Conservation (phyloP, 331 rosid genomes). For the Rosa hybrid region DNA sequence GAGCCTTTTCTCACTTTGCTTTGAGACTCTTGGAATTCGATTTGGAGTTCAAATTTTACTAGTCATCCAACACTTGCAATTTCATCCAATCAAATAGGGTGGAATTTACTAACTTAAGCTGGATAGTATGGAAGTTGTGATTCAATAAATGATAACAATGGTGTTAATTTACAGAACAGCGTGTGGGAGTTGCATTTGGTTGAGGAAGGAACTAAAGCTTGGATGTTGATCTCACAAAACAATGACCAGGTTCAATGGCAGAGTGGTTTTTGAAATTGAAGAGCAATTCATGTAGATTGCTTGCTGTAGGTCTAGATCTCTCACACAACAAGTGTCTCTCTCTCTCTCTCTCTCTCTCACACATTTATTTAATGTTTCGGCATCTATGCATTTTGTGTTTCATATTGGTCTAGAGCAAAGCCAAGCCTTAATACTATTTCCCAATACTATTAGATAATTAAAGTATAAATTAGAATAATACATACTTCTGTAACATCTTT, state of each 20-base stretch:
- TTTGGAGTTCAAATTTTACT: no score
- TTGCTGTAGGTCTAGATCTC: conserved; percentile 71
- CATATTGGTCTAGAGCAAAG: not conserved
- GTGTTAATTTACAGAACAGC: no score
- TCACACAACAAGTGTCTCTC: conserved; percentile 66
- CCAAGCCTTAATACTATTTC: not conserved
- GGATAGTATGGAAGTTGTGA: no score
- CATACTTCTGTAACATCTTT: no score
- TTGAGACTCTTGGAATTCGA: no score
- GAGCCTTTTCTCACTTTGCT: conserved; percentile 17
- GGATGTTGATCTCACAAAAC: conserved; percentile 74
- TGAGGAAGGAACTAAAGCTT: conserved; percentile 77
- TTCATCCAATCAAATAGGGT: no score
- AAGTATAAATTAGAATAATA: no score
- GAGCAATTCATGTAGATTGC: conserved; percentile 77
- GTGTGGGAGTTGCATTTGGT: conserved; percentile 27
- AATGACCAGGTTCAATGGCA: conserved; percentile 70
- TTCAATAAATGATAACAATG: no score
- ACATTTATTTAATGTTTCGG: no score
- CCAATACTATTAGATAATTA: not conserved
- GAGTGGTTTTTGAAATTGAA: conserved; percentile 66
- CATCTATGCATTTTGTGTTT: not conserved
- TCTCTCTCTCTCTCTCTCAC: not conserved
- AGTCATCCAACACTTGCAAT: no score
- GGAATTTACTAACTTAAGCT: no score